Evolutionary conservation across 495 filamentous ascomycete species (phyloP).

Genomic region (Neurospora africana): DNA sequence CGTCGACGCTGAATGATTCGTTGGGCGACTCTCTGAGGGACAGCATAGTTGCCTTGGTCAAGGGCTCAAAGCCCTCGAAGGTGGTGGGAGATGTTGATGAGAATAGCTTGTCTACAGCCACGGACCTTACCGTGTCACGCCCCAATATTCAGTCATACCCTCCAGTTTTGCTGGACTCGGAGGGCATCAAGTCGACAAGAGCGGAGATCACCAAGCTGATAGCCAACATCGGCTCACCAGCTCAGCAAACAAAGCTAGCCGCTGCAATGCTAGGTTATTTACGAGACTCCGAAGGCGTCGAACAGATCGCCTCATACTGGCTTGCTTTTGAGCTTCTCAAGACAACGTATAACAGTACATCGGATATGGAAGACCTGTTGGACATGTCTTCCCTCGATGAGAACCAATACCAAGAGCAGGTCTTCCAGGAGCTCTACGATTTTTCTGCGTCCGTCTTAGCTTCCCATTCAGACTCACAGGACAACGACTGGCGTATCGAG

Average conservation of each 20-base stretch:
- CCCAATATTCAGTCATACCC: constrained; percentile 36
- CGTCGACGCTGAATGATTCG: constrained; percentile 56
- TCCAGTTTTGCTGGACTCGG: constrained; percentile 51
- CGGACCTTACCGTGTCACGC: constrained; percentile 15
- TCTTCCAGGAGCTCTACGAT: constrained; percentile 72
- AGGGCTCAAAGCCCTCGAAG: constrained; percentile 24
- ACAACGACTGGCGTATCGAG: constrained; percentile 56
- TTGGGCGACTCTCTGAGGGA: constrained; percentile 55
- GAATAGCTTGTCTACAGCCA: constrained; percentile 9
- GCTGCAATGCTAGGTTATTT: constrained; percentile 49
- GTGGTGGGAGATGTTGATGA: constrained; percentile 11
- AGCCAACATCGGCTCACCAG: constrained; percentile 31
- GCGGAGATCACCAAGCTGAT: constrained; percentile 37
- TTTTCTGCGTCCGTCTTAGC: constrained; percentile 57
- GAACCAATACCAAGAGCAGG: constrained; percentile 36
- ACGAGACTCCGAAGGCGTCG: constrained; percentile 41
- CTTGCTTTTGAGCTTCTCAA: constrained; percentile 63
- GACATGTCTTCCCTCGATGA: constrained; percentile 33
- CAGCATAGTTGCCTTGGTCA: constrained; percentile 40
- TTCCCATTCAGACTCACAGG: constrained; percentile 34
- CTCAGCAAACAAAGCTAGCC: constrained; percentile 38
- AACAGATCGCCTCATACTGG: constrained; percentile 69
- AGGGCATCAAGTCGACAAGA: constrained; percentile 55
- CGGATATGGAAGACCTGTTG: constrained; percentile 58
- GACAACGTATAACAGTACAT: constrained; percentile 34